Conservation (phyloP, 257 asterid species). For the Anisodus acutangulus region DNA sequence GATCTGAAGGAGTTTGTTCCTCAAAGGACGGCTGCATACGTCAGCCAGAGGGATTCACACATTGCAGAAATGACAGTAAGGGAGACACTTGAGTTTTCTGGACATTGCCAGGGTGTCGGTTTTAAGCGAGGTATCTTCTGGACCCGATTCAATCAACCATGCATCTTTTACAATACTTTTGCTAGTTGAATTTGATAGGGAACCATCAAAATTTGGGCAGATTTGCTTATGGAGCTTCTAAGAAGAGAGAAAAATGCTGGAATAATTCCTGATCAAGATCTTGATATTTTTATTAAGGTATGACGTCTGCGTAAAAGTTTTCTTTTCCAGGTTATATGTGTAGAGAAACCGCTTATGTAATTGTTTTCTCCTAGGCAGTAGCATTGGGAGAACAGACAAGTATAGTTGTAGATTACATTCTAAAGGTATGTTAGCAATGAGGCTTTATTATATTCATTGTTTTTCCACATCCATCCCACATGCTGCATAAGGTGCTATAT, state of each 20-base stretch:
- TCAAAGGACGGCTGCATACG: constrained; percentile 70
- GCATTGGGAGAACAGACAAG: constrained; percentile 80
- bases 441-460: constrained; percentile 26
- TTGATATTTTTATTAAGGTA: constrained; percentile 76
- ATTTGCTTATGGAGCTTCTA: constrained; percentile 75
- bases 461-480: background rate
- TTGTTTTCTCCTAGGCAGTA: constrained; percentile 76
- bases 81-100: constrained; percentile 77
- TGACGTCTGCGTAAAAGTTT: constrained; percentile 32
- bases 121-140: constrained; percentile 57
- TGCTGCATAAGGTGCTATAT: background rate
- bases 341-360: constrained; percentile 25
- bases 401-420: constrained; percentile 69
- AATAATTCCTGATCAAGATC: constrained; percentile 66
- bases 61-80: constrained; percentile 79
- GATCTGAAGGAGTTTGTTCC: constrained; percentile 67
- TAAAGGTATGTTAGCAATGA: constrained; percentile 61
- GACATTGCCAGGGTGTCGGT: constrained; percentile 70
- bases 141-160: constrained; percentile 15
- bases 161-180: background rate
- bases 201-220: constrained; percentile 38
- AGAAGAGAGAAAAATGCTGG: constrained; percentile 68
- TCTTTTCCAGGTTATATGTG: constrained; percentile 22
- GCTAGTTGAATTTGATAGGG: constrained; percentile 27
- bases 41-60: constrained; percentile 77